phyloP scores from a whole-genome alignment of 306 rosid genomes.

The Spatholobus suberectus region DNA sequence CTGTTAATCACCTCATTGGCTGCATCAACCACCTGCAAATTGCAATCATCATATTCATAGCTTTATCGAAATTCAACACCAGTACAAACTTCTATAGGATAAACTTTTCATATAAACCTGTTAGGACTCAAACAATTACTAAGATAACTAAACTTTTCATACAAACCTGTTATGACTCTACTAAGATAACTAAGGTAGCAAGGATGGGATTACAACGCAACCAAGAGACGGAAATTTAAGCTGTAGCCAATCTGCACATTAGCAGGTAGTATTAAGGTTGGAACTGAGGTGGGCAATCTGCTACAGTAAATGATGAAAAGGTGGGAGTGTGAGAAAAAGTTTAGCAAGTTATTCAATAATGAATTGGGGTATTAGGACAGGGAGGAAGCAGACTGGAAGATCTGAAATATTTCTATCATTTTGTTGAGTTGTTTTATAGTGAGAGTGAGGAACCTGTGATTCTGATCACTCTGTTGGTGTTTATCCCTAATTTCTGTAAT shows the following conservation, averaged over 20 bases:
- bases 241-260: background rate
- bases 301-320: background rate
- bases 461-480: background rate
- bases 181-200: background rate
- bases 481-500: background rate
- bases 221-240: background rate
- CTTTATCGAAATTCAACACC: conserved; percentile 22
- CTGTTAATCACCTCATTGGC: conserved; percentile 84
- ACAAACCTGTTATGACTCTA: background rate
- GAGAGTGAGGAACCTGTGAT: background rate
- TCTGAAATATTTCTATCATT: background rate
- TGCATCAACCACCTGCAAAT: conserved; percentile 79
- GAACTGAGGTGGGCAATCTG: background rate
- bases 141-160: background rate
- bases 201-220: background rate
- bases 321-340: background rate
- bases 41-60: conserved; percentile 13
- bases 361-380: background rate
- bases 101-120: background rate
- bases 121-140: background rate
- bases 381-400: background rate
- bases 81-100: conserved; percentile 22
- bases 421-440: background rate
- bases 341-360: background rate
- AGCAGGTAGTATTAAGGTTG: background rate